Percentiles rank a stretch among this genome's conserved stretches.
Conservation (phyloP, 257 asterid genomes). For the Plantago major region DNA sequence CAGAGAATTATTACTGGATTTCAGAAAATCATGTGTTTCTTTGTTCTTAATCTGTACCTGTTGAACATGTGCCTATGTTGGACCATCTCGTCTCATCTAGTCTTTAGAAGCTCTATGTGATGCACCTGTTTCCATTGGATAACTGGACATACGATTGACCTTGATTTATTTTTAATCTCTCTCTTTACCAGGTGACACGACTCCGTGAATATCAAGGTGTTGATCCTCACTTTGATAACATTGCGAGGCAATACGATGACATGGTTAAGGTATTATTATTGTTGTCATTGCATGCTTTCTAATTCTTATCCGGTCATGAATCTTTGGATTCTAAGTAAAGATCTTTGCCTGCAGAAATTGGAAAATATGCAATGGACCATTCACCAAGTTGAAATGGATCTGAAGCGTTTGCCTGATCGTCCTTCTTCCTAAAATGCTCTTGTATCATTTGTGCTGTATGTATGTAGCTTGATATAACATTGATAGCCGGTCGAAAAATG, state of each 20-base stretch:
- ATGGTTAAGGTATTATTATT: conserved; percentile 59
- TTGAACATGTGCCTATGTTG: too few relatives aligned
- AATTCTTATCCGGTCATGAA: conserved; percentile 4
- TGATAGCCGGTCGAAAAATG: neutral
- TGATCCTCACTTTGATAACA: conserved; percentile 92
- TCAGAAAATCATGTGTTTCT: too few relatives aligned
- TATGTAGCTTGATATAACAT: neutral
- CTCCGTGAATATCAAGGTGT: conserved; percentile 98
- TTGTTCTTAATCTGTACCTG: too few relatives aligned
- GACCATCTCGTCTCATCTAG: too few relatives aligned
- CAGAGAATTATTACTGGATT: too few relatives aligned
- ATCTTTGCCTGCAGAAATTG: conserved; percentile 58
- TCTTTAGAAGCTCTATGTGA: too few relatives aligned
- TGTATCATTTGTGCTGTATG: neutral
- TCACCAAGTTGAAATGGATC: conserved; percentile 95
- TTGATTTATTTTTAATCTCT: conserved; percentile 12
- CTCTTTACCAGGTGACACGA: conserved; percentile 58
- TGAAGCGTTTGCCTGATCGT: conserved; percentile 73
- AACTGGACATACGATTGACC: neutral
- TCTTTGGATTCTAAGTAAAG: conserved; percentile 5
- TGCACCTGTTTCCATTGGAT: too few relatives aligned
- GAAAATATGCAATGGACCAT: conserved; percentile 97
- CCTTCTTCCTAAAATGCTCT: conserved; percentile 29
- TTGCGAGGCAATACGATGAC: conserved; percentile 95
- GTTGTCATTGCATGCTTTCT: neutral